Base-by-base conservation (phyloP, 2,329 filamentous ascomycete species). In the Arthrobotrys entomopaga region DNA sequence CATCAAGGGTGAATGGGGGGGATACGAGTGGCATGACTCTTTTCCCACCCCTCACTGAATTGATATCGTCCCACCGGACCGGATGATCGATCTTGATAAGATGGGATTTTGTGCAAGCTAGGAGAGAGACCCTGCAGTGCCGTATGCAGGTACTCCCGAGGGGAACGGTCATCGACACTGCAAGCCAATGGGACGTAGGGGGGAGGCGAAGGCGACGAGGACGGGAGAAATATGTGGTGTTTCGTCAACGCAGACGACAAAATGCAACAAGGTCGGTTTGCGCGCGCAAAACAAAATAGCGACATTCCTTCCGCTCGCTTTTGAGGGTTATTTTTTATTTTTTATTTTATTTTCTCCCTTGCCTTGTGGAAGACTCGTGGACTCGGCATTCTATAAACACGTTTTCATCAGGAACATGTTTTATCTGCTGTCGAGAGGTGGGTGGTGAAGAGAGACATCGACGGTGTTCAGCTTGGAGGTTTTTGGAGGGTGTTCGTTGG, bases 191-290 rank as follows among this genome's bases (percentile, higher is more conserved):
- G 52, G 58, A 64, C 65, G 65, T 70, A 57, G 57, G 52, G 29
- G 56, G 50, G 43, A 10, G 19, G 7, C 3, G 7, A 16, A 15
- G 20, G 26, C 5, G 29, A 38, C 7, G 46, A 22, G n/a, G 10
- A 8, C 29, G 16, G 2, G 22, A 60, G 29, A 20, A 49, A 19
- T n/a, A n/a, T 42, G 50, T 52, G 16, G 26, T 54, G 34, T 65
- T 50, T 64, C 38, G 19, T 6, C 69, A 73, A 73, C 61, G 53
- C 69, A 73, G 42, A 1, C 24, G n/a, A 13, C 61, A 73, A 73
- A 73, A 73, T 73, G 69, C 69, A 73, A 73, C 69, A 73, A 61
- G 48, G 56, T 42, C 13, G 22, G 46, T 50, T 54, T 42, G 50
- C 34, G 61, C 34, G 6, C 19, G 7, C 0, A 16, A 19, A n/a